Conservation (phyloP, 768 basidiomycete genomes). For the Symmetrospora coprosmae region DNA sequence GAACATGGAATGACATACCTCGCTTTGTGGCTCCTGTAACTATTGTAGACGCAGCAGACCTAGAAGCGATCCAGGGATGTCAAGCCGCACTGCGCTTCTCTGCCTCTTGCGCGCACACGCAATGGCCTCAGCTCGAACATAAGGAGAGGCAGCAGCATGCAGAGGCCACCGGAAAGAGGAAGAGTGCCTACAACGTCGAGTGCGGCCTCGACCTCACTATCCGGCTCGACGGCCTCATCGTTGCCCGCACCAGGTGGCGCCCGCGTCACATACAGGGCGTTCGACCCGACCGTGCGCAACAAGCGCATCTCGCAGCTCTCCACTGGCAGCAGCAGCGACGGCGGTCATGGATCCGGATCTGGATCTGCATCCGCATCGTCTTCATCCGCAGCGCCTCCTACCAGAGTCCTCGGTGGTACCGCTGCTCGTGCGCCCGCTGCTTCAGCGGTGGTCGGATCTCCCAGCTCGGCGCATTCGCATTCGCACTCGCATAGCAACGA, state of each 20-base stretch:
- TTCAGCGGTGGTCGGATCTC: background rate
- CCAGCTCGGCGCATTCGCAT: background rate
- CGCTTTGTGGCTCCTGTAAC: no score
- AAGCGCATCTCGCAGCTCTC: slow-evolving; percentile 8
- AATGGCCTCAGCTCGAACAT: background rate
- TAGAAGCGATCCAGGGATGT: no score
- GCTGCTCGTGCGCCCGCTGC: background rate
- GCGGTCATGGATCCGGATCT: no score
- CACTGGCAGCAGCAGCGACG: background rate
- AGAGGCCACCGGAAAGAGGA: background rate
- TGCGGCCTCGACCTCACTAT: background rate
- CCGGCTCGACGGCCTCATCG: background rate
- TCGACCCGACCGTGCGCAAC: background rate
- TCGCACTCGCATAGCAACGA: background rate
- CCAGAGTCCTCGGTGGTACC: slow-evolving; percentile 5
- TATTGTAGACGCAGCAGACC: no score
- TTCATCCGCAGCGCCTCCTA: slow-evolving; percentile 1
- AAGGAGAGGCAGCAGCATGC: background rate
- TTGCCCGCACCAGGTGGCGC: background rate
- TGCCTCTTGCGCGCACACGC: background rate
- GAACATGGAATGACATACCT: no score
- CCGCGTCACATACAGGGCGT: slow-evolving; percentile 5
- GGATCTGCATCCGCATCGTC: no score
- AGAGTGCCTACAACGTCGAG: background rate
- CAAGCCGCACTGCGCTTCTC: no score